These are phyloP conservation scores for Cladophialophora bantiana DNA, from an alignment of 2,329 filamentous ascomycete species.

Conservation along the genomic window DNA sequence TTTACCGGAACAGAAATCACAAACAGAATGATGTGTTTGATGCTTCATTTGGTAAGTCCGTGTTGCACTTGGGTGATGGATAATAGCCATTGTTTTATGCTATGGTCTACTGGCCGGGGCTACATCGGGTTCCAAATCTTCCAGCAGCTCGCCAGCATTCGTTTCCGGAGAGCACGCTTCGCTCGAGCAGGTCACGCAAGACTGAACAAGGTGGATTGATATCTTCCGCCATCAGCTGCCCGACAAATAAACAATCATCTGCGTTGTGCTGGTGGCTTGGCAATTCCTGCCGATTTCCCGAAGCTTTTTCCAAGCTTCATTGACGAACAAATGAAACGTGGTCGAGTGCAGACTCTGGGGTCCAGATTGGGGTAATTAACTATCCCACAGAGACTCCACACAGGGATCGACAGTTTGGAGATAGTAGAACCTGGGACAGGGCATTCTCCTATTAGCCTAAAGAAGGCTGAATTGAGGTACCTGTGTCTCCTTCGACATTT, in stretches of 20 bases:
- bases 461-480: conserved; percentile 21
- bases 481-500: conserved; percentile 1
- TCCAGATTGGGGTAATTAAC: conserved; percentile 13
- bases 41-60: not conserved
- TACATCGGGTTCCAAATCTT: not conserved
- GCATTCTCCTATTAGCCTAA: conserved; percentile 27
- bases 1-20: too few relatives aligned
- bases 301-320: not conserved
- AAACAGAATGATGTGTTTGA: too few relatives aligned
- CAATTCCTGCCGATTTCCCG: conserved; percentile 7
- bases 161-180: not conserved
- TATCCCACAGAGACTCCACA: conserved; percentile 15
- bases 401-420: conserved; percentile 11
- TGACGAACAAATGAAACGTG: conserved; percentile 7
- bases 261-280: conserved; percentile 4
- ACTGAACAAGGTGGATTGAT: not conserved
- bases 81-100: not conserved
- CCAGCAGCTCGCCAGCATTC: not conserved
- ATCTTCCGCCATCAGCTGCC: not conserved
- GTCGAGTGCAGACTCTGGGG: not conserved
- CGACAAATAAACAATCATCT: not conserved
- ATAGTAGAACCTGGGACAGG: conserved; percentile 12
- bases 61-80: not conserved
- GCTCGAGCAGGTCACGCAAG: not conserved
- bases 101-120: not conserved